Evolutionary conservation across 306 rosid species (phyloP).

Genomic region (Glycine latifolia): DNA sequence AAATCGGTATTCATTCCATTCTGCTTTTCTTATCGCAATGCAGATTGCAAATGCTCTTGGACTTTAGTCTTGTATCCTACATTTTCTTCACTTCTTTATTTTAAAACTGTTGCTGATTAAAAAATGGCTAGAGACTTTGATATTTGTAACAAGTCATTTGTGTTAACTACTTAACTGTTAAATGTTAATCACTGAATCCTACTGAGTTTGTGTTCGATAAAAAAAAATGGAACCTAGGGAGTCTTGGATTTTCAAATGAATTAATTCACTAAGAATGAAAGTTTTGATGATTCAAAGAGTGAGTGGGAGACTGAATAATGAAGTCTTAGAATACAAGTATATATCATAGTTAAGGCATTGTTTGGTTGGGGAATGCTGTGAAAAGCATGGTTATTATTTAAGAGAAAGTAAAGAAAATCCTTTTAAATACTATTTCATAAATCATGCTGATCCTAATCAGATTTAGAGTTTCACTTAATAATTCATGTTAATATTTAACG

Average conservation of each 20-base stretch:
- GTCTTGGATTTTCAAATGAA: no score
- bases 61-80: background rate
- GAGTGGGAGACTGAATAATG: no score
- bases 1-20: slow-evolving; percentile 34
- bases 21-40: background rate
- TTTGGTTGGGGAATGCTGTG: background rate
- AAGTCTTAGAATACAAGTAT: background rate
- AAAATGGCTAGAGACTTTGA: background rate
- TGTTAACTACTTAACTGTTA: background rate
- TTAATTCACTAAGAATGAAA: no score
- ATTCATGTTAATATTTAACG: no score
- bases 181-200: no score
- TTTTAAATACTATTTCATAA: no score
- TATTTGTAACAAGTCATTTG: background rate
- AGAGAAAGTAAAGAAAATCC: background rate
- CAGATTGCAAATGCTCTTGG: background rate
- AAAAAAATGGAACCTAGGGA: no score
- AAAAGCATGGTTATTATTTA: background rate
- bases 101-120: background rate
- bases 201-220: no score
- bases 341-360: background rate
- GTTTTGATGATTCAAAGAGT: no score
- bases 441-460: no score
- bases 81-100: background rate
- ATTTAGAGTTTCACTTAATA: no score